Evolutionary conservation across 805 yeast genomes (phyloP).

Genomic region (Starmerella gropengiesseri): DNA sequence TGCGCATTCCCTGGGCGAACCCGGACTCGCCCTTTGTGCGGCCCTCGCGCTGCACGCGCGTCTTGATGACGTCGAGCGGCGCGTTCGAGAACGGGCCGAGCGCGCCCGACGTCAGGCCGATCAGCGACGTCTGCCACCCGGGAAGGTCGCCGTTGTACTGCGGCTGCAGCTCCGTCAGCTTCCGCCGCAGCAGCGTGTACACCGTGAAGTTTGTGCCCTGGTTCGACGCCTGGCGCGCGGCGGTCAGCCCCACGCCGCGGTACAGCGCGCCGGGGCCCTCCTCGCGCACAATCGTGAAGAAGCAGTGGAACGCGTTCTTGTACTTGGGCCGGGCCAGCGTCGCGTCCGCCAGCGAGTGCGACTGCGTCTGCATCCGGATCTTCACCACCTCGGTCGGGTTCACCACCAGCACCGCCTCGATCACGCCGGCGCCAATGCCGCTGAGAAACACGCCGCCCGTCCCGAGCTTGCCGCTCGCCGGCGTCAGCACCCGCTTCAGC

Average conservation of each 20-base stretch:
- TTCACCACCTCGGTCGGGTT: conserved; percentile 97
- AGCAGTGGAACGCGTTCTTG: conserved; percentile 86
- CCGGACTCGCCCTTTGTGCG: conserved; percentile 54
- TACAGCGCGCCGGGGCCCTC: conserved; percentile 84
- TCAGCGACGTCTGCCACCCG: conserved; percentile 83
- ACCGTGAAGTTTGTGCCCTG: conserved; percentile 97
- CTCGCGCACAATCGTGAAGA: conserved; percentile 69
- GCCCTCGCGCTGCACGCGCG: conserved; percentile 87
- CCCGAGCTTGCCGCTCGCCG: conserved; percentile 51
- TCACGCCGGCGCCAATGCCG: conserved; percentile 95
- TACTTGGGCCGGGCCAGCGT: conserved; percentile 65
- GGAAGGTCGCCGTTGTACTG: conserved; percentile 56
- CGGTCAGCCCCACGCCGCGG: conserved; percentile 91
- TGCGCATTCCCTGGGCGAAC: conserved; percentile 64
- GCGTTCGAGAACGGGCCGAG: conserved; percentile 96
- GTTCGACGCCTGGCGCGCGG: conserved; percentile 95
- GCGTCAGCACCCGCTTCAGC: conserved; percentile 59
- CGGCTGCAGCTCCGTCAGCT: conserved; percentile 44
- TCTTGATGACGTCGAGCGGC: conserved; percentile 93
- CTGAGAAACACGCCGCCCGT: conserved; percentile 74
- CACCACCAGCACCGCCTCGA: conserved; percentile 89
- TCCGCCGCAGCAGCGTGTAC: conserved; percentile 71
- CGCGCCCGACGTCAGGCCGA: conserved; percentile 91
- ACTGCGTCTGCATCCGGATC: conserved; percentile 92
- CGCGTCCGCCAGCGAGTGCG: conserved; percentile 79